Evolutionary conservation across 2,329 filamentous ascomycete species (phyloP), one percentile per base, ranked within the genome.

Genomic region (Pseudogymnoascus sp.): DNA sequence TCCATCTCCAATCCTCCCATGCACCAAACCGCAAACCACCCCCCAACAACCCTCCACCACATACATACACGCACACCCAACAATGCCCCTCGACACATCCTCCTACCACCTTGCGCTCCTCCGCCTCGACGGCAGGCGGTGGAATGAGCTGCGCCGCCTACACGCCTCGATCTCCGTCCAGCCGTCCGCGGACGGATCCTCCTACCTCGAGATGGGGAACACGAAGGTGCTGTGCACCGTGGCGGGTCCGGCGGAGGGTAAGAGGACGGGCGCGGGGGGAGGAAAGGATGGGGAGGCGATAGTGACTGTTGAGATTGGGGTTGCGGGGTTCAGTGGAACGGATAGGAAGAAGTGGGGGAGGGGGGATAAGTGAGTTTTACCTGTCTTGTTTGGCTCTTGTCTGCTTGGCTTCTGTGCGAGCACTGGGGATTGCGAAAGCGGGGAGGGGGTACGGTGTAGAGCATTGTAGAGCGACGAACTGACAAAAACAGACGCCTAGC

Each of bases 181-280:
- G 75, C 88, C 92, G 64, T 88, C 92, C 59, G 92, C 92, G 61
- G 94, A 97, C 69, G 94, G 94, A 36, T 96, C 90, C 48, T 90
- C 88, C 65, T 96, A 96, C 76, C 85, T 97, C 63, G 91, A 96
- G 73, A 96, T 96, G 87, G 94, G 94, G 69, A 96, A 97, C 77
- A 99, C 94, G 21, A 94, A 96, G 73, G 88, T 99, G 68, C 90
- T 97, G 76, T 97, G 93, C 76, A 91, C 92, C 25, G 87, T 99
- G 58, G 86, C 87, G 1, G 94, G 94, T 0, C 94, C 94, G 0
- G 85, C 84, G 37, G 94, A 99, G 75, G 81, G 82, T 59, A 76
- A 82, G 67, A 74, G 78, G 63, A 72, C 76, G 31, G 75, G 81
- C 62, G 76, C 78, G 8, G 72, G 70, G 45, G 69, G 69, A 13